Base-by-base conservation (phyloP, 2,329 filamentous ascomycete species). In the Cordyceps cicadae region DNA sequence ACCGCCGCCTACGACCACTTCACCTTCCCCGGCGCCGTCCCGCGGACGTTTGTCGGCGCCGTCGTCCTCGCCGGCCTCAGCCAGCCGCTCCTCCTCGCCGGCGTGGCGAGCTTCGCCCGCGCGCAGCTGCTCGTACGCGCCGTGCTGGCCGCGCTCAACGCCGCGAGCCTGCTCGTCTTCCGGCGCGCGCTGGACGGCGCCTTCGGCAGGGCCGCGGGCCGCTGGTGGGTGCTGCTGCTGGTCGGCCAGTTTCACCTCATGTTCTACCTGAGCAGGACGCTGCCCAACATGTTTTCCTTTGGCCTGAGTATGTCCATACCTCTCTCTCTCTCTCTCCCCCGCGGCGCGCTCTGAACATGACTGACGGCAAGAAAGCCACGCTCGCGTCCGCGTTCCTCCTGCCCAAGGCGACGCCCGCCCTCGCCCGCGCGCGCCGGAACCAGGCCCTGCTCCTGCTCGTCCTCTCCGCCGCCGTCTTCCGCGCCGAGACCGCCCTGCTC, bases 211-310 rank as follows among this genome's bases (percentile, higher is more conserved):
- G 78, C 79, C 5, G 83, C 87, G 3, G 88, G 85, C 5, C 79
- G 86, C 60, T 97, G 93, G 92, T 99, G 89, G 76, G 75, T 88
- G 4, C 63, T 90, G 45, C 79, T 97, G 59, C 88, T 92, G 69
- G 83, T 84, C 1, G 87, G 86, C 72, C 93, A 97, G 73, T 99
- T 99, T 70, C 94, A 99, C 75, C 77, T 96, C 63, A 81, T 94
- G 63, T 99, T 91, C 74, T 99, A 99, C 77, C 88, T 92, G 15
- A 94, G 92, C 17, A 82, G 94, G 63, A 94, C 92, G 2, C 76
- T 99, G 65, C 94, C 94, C 2, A 99, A 99, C 72, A 96, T 95
- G 88, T 96, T 97, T 75, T 92, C 94, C 21, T 94, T 97, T 76
- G 84, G 86, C 11, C 76, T 97, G 62, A 90, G 88, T 93, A 78